A percentile compares a stretch with the other conserved stretches of the same genome.
Conservation (phyloP, 345 rosid species). For the Lumnitzera littorea region DNA sequence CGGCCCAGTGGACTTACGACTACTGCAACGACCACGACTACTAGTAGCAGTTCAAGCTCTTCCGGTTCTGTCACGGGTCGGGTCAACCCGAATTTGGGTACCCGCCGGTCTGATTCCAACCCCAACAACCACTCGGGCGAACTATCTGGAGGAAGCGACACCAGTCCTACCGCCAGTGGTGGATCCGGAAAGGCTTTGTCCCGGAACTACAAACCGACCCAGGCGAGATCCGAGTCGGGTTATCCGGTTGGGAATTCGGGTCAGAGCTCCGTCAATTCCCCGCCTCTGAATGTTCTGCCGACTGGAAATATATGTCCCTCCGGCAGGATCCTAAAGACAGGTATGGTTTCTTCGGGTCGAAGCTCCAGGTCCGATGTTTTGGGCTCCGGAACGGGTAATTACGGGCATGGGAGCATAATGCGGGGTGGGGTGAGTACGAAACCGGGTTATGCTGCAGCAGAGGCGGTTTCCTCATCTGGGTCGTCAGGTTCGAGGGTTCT, state of each 20-base stretch:
- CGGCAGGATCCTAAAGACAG: constrained; percentile 63
- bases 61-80: constrained; percentile 78
- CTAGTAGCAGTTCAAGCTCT: constrained; percentile 67
- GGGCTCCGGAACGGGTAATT: constrained; percentile 67
- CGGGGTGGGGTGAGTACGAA: constrained; percentile 26
- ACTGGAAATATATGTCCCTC: constrained; percentile 84
- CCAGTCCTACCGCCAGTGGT: constrained; percentile 37
- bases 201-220: constrained; percentile 26
- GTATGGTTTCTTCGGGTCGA: constrained; percentile 39
- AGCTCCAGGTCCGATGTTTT: constrained; percentile 52
- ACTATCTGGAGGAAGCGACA: constrained; percentile 41
- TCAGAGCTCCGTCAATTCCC: constrained; percentile 45
- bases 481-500: constrained; percentile 8
- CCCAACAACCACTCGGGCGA: constrained; percentile 54
- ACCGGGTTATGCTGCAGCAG: constrained; percentile 2
- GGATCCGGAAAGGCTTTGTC: constrained; percentile 7
- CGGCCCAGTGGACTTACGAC: constrained; percentile 28
- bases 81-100: constrained; percentile 18
- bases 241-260: constrained; percentile 41
- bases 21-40: constrained; percentile 23
- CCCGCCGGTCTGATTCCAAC: constrained; percentile 36
- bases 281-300: constrained; percentile 50
- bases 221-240: constrained; percentile 41
- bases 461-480: not conserved
- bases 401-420: constrained; percentile 89